Evolutionary conservation across 1,139 yeast species (phyloP), one percentile per base, ranked within the genome.

Genomic region (Nakaseomyces bracarensis): DNA sequence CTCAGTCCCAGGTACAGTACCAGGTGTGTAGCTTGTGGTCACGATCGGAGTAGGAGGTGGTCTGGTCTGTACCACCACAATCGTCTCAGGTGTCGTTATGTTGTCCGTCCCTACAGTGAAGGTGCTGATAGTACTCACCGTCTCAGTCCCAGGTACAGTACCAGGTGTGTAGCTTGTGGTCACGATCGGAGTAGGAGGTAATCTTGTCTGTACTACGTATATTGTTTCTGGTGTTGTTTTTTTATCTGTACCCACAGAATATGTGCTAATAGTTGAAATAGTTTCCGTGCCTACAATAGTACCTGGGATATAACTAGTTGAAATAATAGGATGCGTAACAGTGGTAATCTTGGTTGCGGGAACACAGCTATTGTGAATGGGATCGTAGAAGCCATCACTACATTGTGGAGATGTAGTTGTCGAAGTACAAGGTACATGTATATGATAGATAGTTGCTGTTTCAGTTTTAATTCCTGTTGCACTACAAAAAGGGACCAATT

Each of bases 301-400:
- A 14, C 63, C 64, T 20, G 61, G 25, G 25, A 22, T 22, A 10
- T 22, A n/a, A n/a, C n/a, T n/a, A n/a, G n/a, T n/a, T n/a, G n/a
- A n/a, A n/a, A n/a, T n/a, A n/a, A n/a, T n/a, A n/a, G n/a, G n/a
- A n/a, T n/a, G n/a, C n/a, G n/a, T n/a, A n/a, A n/a, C n/a, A n/a
- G n/a, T n/a, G n/a, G n/a, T n/a, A n/a, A n/a, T n/a, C n/a, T n/a
- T n/a, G n/a, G n/a, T n/a, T n/a, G n/a, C n/a, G n/a, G n/a, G n/a
- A n/a, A n/a, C n/a, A n/a, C n/a, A n/a, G n/a, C n/a, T n/a, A n/a
- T n/a, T n/a, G n/a, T n/a, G n/a, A n/a, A n/a, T n/a, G n/a, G n/a
- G n/a, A n/a, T n/a, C n/a, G n/a, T n/a, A n/a, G n/a, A n/a, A n/a
- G n/a, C n/a, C n/a, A n/a, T n/a, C n/a, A n/a, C n/a, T n/a, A n/a